Evolutionary conservation across 2,329 filamentous ascomycete species (phyloP).

Genomic region (Cladophialophora yegresii): DNA sequence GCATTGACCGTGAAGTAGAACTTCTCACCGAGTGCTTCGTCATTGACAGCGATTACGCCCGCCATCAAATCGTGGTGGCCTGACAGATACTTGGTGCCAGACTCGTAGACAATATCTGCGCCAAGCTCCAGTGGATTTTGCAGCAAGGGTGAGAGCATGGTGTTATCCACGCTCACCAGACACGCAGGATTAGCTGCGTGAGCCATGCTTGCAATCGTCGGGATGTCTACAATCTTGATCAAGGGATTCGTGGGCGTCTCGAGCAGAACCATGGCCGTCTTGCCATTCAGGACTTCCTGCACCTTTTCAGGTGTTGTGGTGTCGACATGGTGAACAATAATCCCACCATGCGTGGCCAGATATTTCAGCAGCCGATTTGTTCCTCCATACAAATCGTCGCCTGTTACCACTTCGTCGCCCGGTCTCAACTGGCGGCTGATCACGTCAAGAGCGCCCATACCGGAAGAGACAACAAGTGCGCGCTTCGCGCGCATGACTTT

Average conservation of each 20-base stretch:
- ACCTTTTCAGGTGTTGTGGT: conserved; percentile 78
- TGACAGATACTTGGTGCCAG: conserved; percentile 94
- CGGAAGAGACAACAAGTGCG: conserved; percentile 88
- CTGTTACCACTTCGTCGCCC: conserved; percentile 95
- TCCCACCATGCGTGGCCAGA: conserved; percentile 82
- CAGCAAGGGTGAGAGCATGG: conserved; percentile 95
- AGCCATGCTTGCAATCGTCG: conserved; percentile 71
- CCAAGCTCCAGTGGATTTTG: conserved; percentile 92
- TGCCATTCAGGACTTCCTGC: conserved; percentile 66
- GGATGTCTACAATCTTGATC: conserved; percentile 96
- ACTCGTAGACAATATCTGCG: conserved; percentile 95
- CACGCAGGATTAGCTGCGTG: conserved; percentile 77
- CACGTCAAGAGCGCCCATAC: conserved; percentile 96
- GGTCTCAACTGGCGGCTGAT: conserved; percentile 88
- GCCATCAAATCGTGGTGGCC: conserved; percentile 99
- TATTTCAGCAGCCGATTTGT: conserved; percentile 93
- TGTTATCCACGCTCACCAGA: conserved; percentile 93
- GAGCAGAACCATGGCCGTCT: conserved; percentile 92
- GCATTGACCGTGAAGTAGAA: conserved; percentile 97
- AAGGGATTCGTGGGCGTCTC: conserved; percentile 97
- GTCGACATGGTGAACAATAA: conserved; percentile 94
- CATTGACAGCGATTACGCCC: conserved; percentile 90
- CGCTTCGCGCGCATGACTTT: conserved; percentile 98
- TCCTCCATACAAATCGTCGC: conserved; percentile 94
- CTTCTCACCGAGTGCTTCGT: conserved; percentile 76